Conservation (phyloP, 73 alveolate species). For the Tetrahymena malaccensis region DNA sequence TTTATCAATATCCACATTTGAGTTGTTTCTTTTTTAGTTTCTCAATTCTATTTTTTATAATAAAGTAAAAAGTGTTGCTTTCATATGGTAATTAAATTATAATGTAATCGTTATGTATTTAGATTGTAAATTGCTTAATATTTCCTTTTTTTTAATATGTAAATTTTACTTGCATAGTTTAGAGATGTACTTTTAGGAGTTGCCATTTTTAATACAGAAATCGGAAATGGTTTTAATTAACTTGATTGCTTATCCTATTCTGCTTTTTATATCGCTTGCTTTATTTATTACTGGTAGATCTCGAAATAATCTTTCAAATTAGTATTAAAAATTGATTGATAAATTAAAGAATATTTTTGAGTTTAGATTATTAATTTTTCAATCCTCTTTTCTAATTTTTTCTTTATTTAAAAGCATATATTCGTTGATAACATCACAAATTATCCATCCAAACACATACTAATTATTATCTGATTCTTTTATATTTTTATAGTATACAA, state of each 20-base stretch:
- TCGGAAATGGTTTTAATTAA: background rate
- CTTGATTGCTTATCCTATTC: background rate
- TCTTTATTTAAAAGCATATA: background rate
- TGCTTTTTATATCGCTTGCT: background rate
- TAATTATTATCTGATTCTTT: background rate
- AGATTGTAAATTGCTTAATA: background rate
- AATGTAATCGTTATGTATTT: background rate
- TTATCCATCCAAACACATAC: background rate
- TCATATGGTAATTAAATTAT: too few species aligned
- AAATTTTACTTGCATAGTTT: background rate
- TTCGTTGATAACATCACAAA: background rate
- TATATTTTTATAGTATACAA: too few species aligned
- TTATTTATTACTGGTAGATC: background rate
- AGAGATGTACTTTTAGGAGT: background rate
- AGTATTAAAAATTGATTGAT: background rate
- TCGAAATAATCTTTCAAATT: background rate
- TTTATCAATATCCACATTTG: background rate
- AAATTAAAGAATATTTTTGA: background rate
- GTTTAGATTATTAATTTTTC: background rate
- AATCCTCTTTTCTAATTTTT: background rate
- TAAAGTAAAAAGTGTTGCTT: background rate
- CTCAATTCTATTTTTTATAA: background rate
- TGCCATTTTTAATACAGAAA: background rate
- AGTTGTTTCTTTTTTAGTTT: background rate
- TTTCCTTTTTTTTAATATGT: background rate